phyloP scores from a whole-genome alignment of 495 filamentous ascomycete genomes.

The Penicillium manginii region DNA sequence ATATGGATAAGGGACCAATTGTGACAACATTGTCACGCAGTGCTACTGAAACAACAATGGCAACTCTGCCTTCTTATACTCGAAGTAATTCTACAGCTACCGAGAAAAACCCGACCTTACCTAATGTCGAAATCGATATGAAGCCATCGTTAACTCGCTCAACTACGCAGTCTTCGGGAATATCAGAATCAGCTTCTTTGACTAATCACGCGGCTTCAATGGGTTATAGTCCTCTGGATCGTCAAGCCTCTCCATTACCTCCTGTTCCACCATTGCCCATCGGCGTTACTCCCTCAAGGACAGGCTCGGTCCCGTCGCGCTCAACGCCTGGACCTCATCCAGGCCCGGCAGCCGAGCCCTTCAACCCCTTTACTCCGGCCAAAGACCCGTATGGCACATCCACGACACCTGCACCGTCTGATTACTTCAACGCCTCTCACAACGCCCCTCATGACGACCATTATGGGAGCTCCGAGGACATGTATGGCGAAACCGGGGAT shows the following conservation, averaged over 20 bases:
- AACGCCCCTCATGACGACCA: not conserved
- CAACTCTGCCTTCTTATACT: constrained; percentile 40
- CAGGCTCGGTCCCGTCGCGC: constrained; percentile 16
- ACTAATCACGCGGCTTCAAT: constrained; percentile 25
- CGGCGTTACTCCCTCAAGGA: constrained; percentile 13
- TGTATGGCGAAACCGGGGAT: not conserved
- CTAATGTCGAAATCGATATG: constrained; percentile 28
- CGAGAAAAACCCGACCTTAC: constrained; percentile 24
- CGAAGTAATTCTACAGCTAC: constrained; percentile 20
- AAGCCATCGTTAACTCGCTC: constrained; percentile 29
- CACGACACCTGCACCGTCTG: constrained; percentile 3
- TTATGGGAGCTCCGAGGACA: not conserved
- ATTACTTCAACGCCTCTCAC: constrained; percentile 11
- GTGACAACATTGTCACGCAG: constrained; percentile 66
- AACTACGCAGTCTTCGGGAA: constrained; percentile 26
- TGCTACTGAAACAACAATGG: constrained; percentile 67
- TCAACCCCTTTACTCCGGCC: constrained; percentile 18
- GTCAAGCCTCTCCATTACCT: constrained; percentile 19
- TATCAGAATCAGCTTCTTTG: constrained; percentile 31
- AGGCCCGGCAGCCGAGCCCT: constrained; percentile 13
- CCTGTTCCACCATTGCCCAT: constrained; percentile 29
- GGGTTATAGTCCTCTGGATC: constrained; percentile 32
- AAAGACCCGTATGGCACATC: constrained; percentile 21
- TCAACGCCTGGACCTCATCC: constrained; percentile 12
- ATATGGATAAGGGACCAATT: constrained; percentile 58